A percentile compares a stretch with the other conserved stretches of the same genome.
These are phyloP conservation scores for Puya raimondii DNA, from an alignment of 176 grass and related monocot genomes.

Conservation along the genomic window DNA sequence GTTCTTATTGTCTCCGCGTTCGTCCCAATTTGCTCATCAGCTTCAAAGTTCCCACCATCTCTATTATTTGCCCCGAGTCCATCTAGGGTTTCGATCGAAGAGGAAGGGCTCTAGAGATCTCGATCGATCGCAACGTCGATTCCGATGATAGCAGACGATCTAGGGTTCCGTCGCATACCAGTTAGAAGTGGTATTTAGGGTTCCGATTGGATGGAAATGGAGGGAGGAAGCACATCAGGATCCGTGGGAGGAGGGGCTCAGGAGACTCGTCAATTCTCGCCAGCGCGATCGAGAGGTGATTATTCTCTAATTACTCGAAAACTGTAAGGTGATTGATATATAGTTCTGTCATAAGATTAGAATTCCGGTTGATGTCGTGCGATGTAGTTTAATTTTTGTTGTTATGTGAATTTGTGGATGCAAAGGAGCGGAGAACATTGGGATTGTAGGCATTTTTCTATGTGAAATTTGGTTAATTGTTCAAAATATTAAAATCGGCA, in stretches of 20 bases:
- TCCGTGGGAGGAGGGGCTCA: slow-evolving; percentile 17
- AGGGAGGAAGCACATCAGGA: slow-evolving; percentile 45
- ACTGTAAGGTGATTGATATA: neutral
- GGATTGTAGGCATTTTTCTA: too few relatives aligned
- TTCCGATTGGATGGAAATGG: slow-evolving; percentile 25
- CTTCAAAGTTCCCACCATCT: too few relatives aligned
- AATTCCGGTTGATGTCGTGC: neutral
- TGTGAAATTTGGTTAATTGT: too few relatives aligned
- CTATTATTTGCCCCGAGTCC: too few relatives aligned
- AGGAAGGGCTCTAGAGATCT: too few relatives aligned
- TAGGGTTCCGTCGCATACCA: neutral
- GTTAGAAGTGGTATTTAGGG: neutral
- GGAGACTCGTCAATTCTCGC: slow-evolving; percentile 20
- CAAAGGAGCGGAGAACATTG: too few relatives aligned
- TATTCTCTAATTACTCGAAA: slow-evolving; percentile 17
- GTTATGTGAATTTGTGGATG: too few relatives aligned
- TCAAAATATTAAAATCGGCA: too few relatives aligned
- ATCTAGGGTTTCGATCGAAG: too few relatives aligned
- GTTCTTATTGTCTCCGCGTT: too few relatives aligned
- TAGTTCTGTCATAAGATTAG: neutral
- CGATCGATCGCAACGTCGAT: neutral
- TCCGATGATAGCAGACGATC: slow-evolving; percentile 20
- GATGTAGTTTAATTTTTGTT: neutral
- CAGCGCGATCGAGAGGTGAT: slow-evolving; percentile 59
- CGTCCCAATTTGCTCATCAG: too few relatives aligned